Base-by-base conservation (phyloP, 2,329 filamentous ascomycete genomes). In the Aspergillus sp. region DNA sequence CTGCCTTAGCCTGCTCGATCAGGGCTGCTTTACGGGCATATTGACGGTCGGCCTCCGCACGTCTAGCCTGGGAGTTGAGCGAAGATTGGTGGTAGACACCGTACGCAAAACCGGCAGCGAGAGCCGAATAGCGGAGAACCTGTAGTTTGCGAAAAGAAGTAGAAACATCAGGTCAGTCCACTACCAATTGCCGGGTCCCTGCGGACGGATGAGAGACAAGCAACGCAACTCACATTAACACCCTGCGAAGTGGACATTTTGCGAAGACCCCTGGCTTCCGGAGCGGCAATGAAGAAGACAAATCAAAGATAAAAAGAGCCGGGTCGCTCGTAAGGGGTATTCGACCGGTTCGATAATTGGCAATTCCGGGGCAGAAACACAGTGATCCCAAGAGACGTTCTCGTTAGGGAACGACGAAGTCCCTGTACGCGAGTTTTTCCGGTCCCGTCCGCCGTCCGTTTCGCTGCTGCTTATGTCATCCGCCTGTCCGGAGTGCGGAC, bases 71-170 rank as follows among this genome's bases (percentile, higher is more conserved):
- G 49, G 86, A 73, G 60, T 76, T 84, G 72, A 98, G 85, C 54
- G 82, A 81, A 66, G 85, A 79, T 78, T 98, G 93, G 78, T 95
- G 91, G 74, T 85, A 88, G 78, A 95, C 83, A 71, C 93, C 93
- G 78, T 98, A 98, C 76, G 95, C 85, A 69, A 97, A 77, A 70
- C 93, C 93, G 65, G 89, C 79, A 66, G 84, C 87, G 60, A 98
- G 87, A 69, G 90, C 90, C 67, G 90, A 91, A 81, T 91, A 98
- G 75, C 93, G 90, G 73, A 97, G 82, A 73, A 98, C 91, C 93
- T 98, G 72, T 45, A 62, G 32, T 53, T 60, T 43, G 45, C 48
- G 20, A 48, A 39, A 46, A 44, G 47, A 42, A 45, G 49, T 43
- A 53, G 59, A 32, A 59, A 53, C 48, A 53, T 50, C 43, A 47